Evolutionary conservation across 352 stramenopile species (phyloP).

Genomic region (Phytophthora melonis): DNA sequence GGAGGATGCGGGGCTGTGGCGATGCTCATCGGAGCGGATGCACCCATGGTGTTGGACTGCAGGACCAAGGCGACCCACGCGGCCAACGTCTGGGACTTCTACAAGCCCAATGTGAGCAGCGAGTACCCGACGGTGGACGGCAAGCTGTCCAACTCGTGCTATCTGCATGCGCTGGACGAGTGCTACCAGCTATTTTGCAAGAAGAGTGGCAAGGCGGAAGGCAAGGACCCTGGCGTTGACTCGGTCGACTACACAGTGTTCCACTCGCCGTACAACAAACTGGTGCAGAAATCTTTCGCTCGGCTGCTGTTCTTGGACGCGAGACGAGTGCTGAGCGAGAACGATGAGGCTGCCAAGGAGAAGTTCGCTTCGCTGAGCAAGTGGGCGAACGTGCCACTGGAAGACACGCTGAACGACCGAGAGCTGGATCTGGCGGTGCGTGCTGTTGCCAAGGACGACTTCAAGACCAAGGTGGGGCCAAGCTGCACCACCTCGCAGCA

Average conservation of each 20-base stretch:
- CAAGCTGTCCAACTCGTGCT: slow-evolving; percentile 94
- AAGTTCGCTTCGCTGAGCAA: slow-evolving; percentile 60
- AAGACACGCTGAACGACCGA: slow-evolving; percentile 94
- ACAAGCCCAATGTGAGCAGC: slow-evolving; percentile 92
- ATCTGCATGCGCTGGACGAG: slow-evolving; percentile 95
- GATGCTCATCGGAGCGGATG: slow-evolving; percentile 96
- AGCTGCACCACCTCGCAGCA: slow-evolving; percentile 88
- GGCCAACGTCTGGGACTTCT: slow-evolving; percentile 98
- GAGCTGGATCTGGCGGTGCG: slow-evolving; percentile 92
- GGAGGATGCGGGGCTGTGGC: slow-evolving; percentile 95
- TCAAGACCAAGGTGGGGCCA: slow-evolving; percentile 82
- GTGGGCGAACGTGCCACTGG: slow-evolving; percentile 82
- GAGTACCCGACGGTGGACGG: slow-evolving; percentile 98
- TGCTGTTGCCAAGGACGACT: slow-evolving; percentile 77
- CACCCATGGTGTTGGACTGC: slow-evolving; percentile 93
- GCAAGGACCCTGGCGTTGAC: slow-evolving; percentile 43
- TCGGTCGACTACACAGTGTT: slow-evolving; percentile 95
- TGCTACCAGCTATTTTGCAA: slow-evolving; percentile 94
- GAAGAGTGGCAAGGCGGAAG: slow-evolving; percentile 62
- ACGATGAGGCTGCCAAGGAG: slow-evolving; percentile 21
- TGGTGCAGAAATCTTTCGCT: slow-evolving; percentile 97
- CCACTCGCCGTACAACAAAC: slow-evolving; percentile 99
- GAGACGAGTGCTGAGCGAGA: slow-evolving; percentile 36
- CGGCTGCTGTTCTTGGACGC: slow-evolving; percentile 86
- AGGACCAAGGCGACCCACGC: slow-evolving; percentile 92